Percentiles rank a stretch among this genome's conserved stretches.
Conservation (phyloP, 2,329 filamentous ascomycete genomes). For the Fusarium chuoi region DNA sequence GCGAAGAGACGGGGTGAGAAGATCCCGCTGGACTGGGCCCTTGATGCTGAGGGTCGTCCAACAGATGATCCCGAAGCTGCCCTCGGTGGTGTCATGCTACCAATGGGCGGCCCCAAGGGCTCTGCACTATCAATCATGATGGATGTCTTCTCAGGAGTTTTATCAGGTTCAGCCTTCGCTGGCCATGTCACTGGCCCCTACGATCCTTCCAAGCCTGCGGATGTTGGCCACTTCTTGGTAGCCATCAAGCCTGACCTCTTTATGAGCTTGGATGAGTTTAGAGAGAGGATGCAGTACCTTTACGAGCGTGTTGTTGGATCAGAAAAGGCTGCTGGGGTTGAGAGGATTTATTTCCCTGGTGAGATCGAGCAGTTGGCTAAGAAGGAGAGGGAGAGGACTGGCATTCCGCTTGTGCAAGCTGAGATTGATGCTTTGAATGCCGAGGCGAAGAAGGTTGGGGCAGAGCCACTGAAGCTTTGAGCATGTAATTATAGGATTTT, state of each 20-base stretch:
- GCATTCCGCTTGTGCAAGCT: constrained; percentile 68
- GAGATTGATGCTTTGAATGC: constrained; percentile 66
- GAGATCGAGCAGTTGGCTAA: constrained; percentile 70
- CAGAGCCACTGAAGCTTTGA: constrained; percentile 15
- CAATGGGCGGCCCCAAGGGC: constrained; percentile 87
- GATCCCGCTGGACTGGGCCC: constrained; percentile 79
- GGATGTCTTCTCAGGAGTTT: constrained; percentile 85
- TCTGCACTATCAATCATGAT: constrained; percentile 84
- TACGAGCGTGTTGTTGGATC: constrained; percentile 64
- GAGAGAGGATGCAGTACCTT: constrained; percentile 66
- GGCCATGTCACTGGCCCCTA: constrained; percentile 82
- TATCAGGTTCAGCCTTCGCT: constrained; percentile 82
- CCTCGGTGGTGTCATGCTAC: constrained; percentile 82
- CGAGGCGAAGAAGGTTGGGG: constrained; percentile 61
- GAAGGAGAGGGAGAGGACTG: constrained; percentile 60
- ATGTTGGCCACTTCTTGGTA: constrained; percentile 80
- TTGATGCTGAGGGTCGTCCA: constrained; percentile 74
- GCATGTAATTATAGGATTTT: not conserved
- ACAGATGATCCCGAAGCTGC: constrained; percentile 78
- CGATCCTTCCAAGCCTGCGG: constrained; percentile 72
- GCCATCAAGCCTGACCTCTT: constrained; percentile 81
- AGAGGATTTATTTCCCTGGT: constrained; percentile 69
- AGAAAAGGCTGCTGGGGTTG: constrained; percentile 65
- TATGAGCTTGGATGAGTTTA: constrained; percentile 76
- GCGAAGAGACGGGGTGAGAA: constrained; percentile 73